Evolutionary conservation across 352 stramenopile species (phyloP).

Genomic region (Pythium dissimile): DNA sequence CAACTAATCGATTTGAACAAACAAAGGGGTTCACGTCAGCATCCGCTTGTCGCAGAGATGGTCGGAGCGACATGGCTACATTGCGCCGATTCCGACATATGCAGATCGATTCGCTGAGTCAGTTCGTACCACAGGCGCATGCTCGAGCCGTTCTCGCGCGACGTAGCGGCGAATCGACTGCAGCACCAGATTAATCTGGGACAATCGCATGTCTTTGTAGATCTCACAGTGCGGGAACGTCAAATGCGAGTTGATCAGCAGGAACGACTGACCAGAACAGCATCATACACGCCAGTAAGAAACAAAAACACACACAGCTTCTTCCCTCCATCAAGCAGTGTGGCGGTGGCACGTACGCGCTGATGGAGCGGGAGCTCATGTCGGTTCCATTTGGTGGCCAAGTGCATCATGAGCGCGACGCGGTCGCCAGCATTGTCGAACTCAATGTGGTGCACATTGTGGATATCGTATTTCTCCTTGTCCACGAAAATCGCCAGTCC

Average conservation of each 20-base stretch:
- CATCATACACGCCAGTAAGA: not conserved
- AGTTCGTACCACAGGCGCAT: constrained; percentile 66
- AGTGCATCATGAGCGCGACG: constrained; percentile 79
- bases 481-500: constrained; percentile 77
- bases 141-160: constrained; percentile 48
- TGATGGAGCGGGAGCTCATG: constrained; percentile 39
- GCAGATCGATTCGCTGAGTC: not conserved
- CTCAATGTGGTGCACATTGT: constrained; percentile 73
- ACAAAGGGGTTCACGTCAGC: not conserved
- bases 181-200: constrained; percentile 79
- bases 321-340: not conserved
- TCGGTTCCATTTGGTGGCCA: constrained; percentile 79
- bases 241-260: constrained; percentile 83
- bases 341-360: constrained; percentile 32
- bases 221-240: constrained; percentile 81
- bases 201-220: constrained; percentile 74
- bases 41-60: not conserved
- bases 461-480: constrained; percentile 73
- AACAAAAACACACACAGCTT: not conserved
- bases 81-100: no score
- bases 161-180: constrained; percentile 68
- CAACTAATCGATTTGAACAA: constrained; percentile 12
- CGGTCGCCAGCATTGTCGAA: constrained; percentile 74
- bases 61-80: not conserved
- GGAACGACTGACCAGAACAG: constrained; percentile 42